Evolutionary conservation across 2,329 filamentous ascomycete species (phyloP).

Genomic region (Podosphaera aphanis): DNA sequence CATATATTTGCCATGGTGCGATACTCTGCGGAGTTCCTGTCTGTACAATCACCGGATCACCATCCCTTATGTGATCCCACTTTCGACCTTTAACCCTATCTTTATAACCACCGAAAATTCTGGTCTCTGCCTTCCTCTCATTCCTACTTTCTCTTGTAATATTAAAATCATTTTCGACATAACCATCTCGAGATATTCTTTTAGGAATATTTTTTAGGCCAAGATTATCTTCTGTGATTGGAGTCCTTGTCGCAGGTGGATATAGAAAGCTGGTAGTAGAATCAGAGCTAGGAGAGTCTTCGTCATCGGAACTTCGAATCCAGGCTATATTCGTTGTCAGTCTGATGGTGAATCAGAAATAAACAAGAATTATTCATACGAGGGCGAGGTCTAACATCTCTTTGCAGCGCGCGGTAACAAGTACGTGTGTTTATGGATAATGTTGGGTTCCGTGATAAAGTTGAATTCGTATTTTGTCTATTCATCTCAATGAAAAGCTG

Average conservation of each 20-base stretch:
- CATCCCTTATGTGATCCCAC: constrained; percentile 17
- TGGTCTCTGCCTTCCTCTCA: constrained; percentile 11
- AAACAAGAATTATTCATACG: constrained; percentile 7
- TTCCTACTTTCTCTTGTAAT: constrained; percentile 1
- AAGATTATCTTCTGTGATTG: constrained; percentile 13
- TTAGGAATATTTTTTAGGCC: constrained; percentile 6
- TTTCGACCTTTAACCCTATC: constrained; percentile 16
- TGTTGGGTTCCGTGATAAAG: constrained; percentile 11
- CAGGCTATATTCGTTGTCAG: constrained; percentile 12
- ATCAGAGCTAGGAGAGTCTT: constrained; percentile 6
- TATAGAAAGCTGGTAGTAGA: constrained; percentile 9
- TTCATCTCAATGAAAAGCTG: constrained; percentile 5
- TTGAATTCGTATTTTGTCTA: constrained; percentile 9
- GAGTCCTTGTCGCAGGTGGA: constrained; percentile 8
- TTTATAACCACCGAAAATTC: constrained; percentile 14
- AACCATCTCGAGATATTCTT: constrained; percentile 15
- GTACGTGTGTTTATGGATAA: constrained; percentile 9
- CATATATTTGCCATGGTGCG: constrained; percentile 13
- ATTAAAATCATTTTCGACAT: constrained; percentile 12
- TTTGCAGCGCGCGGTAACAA: constrained; percentile 8
- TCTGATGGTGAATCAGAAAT: background rate
- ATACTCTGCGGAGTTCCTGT: constrained; percentile 6
- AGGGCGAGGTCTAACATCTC: constrained; percentile 13
- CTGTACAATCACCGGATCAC: constrained; percentile 16
- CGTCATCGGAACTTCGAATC: constrained; percentile 15